Evolutionary conservation across 2,329 filamentous ascomycete genomes (phyloP).

Genomic region (Knoxdaviesia proteae): DNA sequence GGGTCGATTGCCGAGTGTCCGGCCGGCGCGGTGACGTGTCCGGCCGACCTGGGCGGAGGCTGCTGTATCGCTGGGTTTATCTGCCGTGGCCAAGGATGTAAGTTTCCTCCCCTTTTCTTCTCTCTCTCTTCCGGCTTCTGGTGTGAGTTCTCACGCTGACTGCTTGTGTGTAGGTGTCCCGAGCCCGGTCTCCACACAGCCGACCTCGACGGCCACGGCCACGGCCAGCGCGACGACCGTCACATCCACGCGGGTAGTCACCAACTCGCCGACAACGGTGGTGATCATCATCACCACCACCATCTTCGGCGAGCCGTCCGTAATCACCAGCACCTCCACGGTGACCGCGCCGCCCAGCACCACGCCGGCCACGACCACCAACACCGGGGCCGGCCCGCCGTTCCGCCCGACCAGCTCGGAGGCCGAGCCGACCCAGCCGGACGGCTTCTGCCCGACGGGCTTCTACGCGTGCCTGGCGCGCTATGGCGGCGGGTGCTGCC

Average conservation of each 20-base stretch:
- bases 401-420: slow-evolving; percentile 21
- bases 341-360: slow-evolving; percentile 16
- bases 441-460: slow-evolving; percentile 50
- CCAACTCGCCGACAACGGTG: slow-evolving; percentile 17
- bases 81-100: slow-evolving; percentile 52
- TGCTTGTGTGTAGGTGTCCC: slow-evolving; percentile 12
- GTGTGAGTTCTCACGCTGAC: slow-evolving; percentile 1
- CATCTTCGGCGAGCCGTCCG: slow-evolving; percentile 6
- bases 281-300: slow-evolving; percentile 20
- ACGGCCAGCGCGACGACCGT: slow-evolving; percentile 20
- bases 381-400: slow-evolving; percentile 20
- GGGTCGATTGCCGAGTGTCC: slow-evolving; percentile 42
- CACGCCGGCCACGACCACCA: slow-evolving; percentile 14
- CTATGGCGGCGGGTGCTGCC: slow-evolving; percentile 71
- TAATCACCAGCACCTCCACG: slow-evolving; percentile 13
- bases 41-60: slow-evolving; percentile 44
- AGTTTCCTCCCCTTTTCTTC: slow-evolving; percentile 12
- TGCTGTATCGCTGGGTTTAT: slow-evolving; percentile 56
- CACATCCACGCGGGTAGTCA: slow-evolving; percentile 16
- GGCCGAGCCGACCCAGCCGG: slow-evolving; percentile 11
- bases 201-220: slow-evolving; percentile 8
- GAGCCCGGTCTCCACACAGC: slow-evolving; percentile 8
- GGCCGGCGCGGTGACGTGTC: slow-evolving; percentile 41
- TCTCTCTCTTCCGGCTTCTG: not conserved
- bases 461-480: slow-evolving; percentile 81